These are phyloP conservation scores for Garcia nutans DNA, from an alignment of 345 rosid genomes.

Conservation along the genomic window DNA sequence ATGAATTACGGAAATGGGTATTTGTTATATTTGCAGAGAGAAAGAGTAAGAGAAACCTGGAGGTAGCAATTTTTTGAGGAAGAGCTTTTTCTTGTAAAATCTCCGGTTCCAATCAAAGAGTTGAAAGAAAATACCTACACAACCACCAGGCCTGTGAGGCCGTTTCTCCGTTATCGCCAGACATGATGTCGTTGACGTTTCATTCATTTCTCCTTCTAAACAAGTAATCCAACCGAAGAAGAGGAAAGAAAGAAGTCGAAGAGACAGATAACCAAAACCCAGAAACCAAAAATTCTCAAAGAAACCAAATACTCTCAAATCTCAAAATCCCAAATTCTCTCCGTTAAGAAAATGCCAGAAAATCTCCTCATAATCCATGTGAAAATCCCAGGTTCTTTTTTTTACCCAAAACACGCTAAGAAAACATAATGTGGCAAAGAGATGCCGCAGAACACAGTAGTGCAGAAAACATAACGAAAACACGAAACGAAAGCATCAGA, in stretches of 20 bases:
- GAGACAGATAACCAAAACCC: slow-evolving; percentile 1
- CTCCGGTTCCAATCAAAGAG: slow-evolving; percentile 88
- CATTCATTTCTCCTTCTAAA: slow-evolving; percentile 43
- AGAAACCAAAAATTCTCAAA: slow-evolving; percentile 14
- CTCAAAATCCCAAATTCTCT: slow-evolving; percentile 10
- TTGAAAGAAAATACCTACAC: slow-evolving; percentile 89
- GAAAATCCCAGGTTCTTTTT: slow-evolving; percentile 23
- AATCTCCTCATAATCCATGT: slow-evolving; percentile 16
- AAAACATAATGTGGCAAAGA: slow-evolving; percentile 25
- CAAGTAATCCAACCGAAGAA: slow-evolving; percentile 5
- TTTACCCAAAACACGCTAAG: slow-evolving; percentile 17
- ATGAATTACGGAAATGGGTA: neutral
- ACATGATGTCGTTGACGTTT: slow-evolving; percentile 40
- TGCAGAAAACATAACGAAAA: neutral
- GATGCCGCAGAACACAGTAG: neutral
- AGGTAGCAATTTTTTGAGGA: slow-evolving; percentile 73
- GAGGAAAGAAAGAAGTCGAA: slow-evolving; percentile 2
- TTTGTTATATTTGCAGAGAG: neutral
- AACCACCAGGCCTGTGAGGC: slow-evolving; percentile 67
- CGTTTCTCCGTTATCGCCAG: slow-evolving; percentile 68
- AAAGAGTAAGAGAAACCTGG: slow-evolving; percentile 44
- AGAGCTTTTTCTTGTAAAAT: slow-evolving; percentile 78
- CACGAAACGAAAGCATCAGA: neutral
- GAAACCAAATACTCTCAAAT: slow-evolving; percentile 7
- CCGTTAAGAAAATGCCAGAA: slow-evolving; percentile 1